Base-by-base conservation (phyloP, 768 basidiomycete species). In the Mycena rebaudengoi region DNA sequence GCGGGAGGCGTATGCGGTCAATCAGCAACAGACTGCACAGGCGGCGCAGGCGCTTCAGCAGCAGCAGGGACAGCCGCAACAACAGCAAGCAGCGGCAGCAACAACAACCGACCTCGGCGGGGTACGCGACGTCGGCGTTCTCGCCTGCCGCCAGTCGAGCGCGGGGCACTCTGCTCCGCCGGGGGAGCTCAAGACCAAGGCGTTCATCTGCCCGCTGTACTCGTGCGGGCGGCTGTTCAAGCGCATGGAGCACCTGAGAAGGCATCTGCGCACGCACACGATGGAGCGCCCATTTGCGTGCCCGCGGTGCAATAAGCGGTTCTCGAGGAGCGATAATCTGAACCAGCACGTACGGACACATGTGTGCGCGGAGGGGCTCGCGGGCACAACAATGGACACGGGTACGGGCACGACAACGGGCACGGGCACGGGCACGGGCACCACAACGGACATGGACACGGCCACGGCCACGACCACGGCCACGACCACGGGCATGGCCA, bases 251-350 rank as follows among this genome's bases (percentile, higher is more conserved):
- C 95, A 97, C 73, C 84, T 96, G 68, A 92, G 93, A 77, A 79
- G 95, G 43, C 95, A 97, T 75, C 77, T 95, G 29, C 85, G 94
- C 61, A 95, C 94, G 10, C 95, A 97, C 73, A 96, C 94, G 26
- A 86, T 93, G 86, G 95, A 96, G 75, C 81, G 90, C 37, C 95
- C 95, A 1, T 96, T 88, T 76, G 81, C 82, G 55, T 96, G 95
- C 73, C 79, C 83, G 43, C 78, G 81, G 25, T 97, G 95, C 75
- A 80, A 83, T 70, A 94, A 94, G 82, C 84, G 86, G 63, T 98
- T 98, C 76, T 93, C 92, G 67, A 82, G 95, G 71, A 90, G 89
- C 72, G 96, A 97, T 74, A 96, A 96, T 71, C 84, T 98, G 39
- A 87, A 85, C 21, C 94, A 97, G 75, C 96, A 98, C 73, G 72